Conservation (phyloP, 2,329 filamentous ascomycete species). For the Pseudogymnoascus sp. region DNA sequence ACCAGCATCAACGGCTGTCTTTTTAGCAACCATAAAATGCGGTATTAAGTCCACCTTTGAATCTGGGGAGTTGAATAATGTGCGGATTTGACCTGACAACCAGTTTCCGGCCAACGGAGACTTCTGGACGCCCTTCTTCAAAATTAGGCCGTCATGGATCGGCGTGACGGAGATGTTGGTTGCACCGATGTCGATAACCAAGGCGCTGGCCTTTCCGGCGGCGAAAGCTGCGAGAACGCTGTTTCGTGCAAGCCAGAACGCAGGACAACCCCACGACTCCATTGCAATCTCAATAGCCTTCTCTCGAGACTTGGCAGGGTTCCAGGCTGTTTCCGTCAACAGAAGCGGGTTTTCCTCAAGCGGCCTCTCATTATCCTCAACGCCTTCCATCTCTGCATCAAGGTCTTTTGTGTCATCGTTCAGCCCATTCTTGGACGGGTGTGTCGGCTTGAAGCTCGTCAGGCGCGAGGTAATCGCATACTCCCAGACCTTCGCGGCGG, state of each 20-base stretch:
- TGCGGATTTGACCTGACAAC: constrained; percentile 80
- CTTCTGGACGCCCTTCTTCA: constrained; percentile 82
- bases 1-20: constrained; percentile 81
- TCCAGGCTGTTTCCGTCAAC: constrained; percentile 94
- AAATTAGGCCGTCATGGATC: constrained; percentile 87
- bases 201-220: constrained; percentile 83
- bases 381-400: constrained; percentile 51
- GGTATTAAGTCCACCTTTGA: constrained; percentile 69
- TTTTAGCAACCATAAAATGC: constrained; percentile 80
- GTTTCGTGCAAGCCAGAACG: constrained; percentile 86
- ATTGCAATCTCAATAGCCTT: constrained; percentile 94
- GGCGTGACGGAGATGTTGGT: constrained; percentile 83
- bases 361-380: constrained; percentile 62
- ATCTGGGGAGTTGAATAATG: constrained; percentile 65
- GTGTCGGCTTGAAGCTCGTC: constrained; percentile 65
- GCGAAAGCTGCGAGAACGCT: constrained; percentile 88
- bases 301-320: constrained; percentile 77
- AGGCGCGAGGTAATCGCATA: constrained; percentile 83
- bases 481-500: constrained; percentile 83
- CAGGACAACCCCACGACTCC: constrained; percentile 92
- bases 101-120: constrained; percentile 84
- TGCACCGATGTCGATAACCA: constrained; percentile 88
- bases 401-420: constrained; percentile 60
- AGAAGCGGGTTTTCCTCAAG: constrained; percentile 84
- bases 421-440: constrained; percentile 68